Percentiles rank a stretch among this genome's conserved stretches.
Conservation (phyloP, 805 yeast genomes). For the Wickerhamiella domercqiae region DNA sequence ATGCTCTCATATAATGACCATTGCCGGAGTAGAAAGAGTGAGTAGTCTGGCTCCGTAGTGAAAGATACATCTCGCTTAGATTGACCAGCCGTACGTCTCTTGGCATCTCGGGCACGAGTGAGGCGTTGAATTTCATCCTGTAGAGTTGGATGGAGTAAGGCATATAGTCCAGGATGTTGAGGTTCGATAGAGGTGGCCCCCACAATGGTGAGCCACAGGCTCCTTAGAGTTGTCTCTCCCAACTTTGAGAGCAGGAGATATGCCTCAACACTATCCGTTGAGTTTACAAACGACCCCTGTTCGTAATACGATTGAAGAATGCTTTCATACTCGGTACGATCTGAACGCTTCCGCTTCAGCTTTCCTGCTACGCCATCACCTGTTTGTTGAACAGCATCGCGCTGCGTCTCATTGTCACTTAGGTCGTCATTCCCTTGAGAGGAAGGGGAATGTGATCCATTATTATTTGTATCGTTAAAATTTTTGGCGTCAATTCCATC, state of each 20-base stretch:
- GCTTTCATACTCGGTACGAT: slow-evolving; percentile 26
- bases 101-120: slow-evolving; percentile 24
- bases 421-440: slow-evolving; percentile 15
- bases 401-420: slow-evolving; percentile 11
- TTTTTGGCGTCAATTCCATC: slow-evolving; percentile 16
- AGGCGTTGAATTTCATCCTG: slow-evolving; percentile 72
- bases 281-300: slow-evolving; percentile 63
- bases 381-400: not conserved
- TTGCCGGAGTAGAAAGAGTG: slow-evolving; percentile 72
- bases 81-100: slow-evolving; percentile 12
- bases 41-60: slow-evolving; percentile 66
- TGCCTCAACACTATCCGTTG: slow-evolving; percentile 63
- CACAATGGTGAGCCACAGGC: slow-evolving; percentile 74
- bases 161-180: slow-evolving; percentile 56
- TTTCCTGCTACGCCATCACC: slow-evolving; percentile 3
- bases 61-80: slow-evolving; percentile 27
- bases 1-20: slow-evolving; percentile 89
- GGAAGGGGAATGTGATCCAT: not conserved
- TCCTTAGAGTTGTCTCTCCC: slow-evolving; percentile 59
- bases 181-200: slow-evolving; percentile 75
- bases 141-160: slow-evolving; percentile 52
- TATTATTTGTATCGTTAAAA: not conserved
- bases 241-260: slow-evolving; percentile 66
- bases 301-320: slow-evolving; percentile 60
- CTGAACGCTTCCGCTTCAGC: slow-evolving; percentile 9